Evolutionary conservation across 495 filamentous ascomycete genomes (phyloP).

Genomic region (Trichoderma gamsii): DNA sequence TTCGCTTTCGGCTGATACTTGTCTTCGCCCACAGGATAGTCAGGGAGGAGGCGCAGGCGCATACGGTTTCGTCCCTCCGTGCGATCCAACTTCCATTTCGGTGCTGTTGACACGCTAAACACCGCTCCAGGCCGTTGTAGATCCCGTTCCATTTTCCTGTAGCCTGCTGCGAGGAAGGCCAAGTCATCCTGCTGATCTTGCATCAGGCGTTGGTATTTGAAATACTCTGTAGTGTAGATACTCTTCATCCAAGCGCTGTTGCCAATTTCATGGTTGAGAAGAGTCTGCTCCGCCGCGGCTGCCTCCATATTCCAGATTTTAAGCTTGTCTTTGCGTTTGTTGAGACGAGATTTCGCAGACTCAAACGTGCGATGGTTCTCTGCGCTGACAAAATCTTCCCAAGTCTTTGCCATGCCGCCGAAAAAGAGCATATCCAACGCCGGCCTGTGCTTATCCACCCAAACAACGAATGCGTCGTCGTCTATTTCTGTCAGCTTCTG

Average conservation of each 20-base stretch:
- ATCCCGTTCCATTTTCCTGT: constrained; percentile 65
- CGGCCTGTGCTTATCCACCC: constrained; percentile 79
- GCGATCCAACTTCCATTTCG: constrained; percentile 86
- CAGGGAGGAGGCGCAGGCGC: constrained; percentile 77
- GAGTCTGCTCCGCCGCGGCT: constrained; percentile 58
- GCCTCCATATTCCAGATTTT: constrained; percentile 69
- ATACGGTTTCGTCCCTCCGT: constrained; percentile 95
- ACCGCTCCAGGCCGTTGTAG: constrained; percentile 72
- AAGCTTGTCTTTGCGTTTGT: constrained; percentile 73
- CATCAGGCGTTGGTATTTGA: constrained; percentile 77
- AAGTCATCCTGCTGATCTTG: constrained; percentile 92
- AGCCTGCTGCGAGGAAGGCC: constrained; percentile 63
- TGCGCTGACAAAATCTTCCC: constrained; percentile 74
- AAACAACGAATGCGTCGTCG: constrained; percentile 74
- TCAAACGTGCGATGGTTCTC: constrained; percentile 75
- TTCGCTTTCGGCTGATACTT: constrained; percentile 85
- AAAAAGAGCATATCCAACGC: constrained; percentile 79
- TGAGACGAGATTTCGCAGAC: constrained; percentile 57
- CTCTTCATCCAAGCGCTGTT: constrained; percentile 90
- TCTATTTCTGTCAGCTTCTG: constrained; percentile 79
- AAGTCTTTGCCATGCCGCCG: constrained; percentile 65
- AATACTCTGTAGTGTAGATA: constrained; percentile 83
- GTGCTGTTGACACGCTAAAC: constrained; percentile 56
- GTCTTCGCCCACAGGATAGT: constrained; percentile 58
- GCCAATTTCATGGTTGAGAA: constrained; percentile 72